These are phyloP conservation scores for Protea cynaroides DNA, from an alignment of 164 flowering plant genomes.

Conservation along the genomic window DNA sequence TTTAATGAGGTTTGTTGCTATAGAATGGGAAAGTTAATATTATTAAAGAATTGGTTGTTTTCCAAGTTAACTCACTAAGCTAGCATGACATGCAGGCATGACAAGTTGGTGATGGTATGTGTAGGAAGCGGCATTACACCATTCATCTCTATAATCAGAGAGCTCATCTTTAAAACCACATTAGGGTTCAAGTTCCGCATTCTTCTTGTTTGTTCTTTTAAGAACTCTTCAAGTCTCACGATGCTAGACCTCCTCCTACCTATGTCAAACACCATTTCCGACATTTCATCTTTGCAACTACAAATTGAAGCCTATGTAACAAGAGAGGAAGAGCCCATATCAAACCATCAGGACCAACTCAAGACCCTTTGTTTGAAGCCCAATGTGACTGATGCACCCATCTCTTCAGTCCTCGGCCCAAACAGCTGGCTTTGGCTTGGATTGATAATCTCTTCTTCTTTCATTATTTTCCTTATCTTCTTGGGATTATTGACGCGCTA, in stretches of 20 bases:
- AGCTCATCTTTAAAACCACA: conserved; percentile 35
- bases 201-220: conserved; percentile 49
- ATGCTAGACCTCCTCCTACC: too few relatives aligned
- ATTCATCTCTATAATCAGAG: conserved; percentile 63
- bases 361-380: conserved; percentile 63
- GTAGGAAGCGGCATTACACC: conserved; percentile 90
- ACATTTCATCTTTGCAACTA: conserved; percentile 35
- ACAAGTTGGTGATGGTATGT: conserved; percentile 68
- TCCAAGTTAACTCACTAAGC: too few relatives aligned
- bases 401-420: conserved; percentile 41
- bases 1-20: too few relatives aligned
- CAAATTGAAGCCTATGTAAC: conserved; percentile 76
- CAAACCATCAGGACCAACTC: conserved; percentile 11
- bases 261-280: conserved; percentile 29
- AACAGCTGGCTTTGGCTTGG: conserved; percentile 85
- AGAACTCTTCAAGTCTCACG: conserved; percentile 48
- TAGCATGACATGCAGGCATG: conserved; percentile 49
- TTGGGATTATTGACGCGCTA: conserved; percentile 41
- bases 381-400: conserved; percentile 34
- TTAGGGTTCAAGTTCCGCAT: conserved; percentile 32
- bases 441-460: conserved; percentile 59
- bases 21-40: too few relatives aligned
- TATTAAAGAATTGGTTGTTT: too few relatives aligned
- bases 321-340: conserved; percentile 54
- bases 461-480: conserved; percentile 46